Percentiles rank a stretch among this genome's conserved stretches.
Conservation (phyloP, 306 rosid species). For the Sicyos baderoa region DNA sequence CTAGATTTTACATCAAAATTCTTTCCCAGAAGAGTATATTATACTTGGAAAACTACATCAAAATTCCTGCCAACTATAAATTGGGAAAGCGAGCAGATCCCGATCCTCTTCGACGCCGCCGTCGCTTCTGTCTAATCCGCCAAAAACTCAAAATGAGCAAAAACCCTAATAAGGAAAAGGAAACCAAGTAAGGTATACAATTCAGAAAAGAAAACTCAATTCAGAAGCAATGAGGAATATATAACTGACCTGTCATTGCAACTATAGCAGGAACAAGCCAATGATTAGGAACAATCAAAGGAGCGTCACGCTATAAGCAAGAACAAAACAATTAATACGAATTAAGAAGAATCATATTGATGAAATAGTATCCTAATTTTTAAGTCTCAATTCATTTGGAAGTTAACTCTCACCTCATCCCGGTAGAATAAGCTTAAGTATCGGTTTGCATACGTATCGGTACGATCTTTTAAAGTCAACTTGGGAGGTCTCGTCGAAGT, state of each 20-base stretch:
- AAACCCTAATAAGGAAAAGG: constrained; percentile 38
- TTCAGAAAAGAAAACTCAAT: not conserved
- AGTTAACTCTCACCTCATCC: constrained; percentile 58
- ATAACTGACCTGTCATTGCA: constrained; percentile 59
- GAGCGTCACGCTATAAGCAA: constrained; percentile 64
- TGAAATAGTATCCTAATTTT: not conserved
- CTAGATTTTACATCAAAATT: constrained; percentile 17
- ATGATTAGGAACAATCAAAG: constrained; percentile 53
- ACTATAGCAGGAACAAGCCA: constrained; percentile 71
- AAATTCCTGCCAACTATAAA: constrained; percentile 33
- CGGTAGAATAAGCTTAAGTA: constrained; percentile 64
- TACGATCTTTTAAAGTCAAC: constrained; percentile 25
- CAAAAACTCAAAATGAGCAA: constrained; percentile 59
- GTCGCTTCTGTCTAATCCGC: constrained; percentile 80
- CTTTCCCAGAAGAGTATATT: not conserved
- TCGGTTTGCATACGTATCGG: constrained; percentile 43
- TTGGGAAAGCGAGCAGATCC: constrained; percentile 53
- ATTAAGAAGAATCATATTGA: not conserved
- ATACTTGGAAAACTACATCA: not conserved
- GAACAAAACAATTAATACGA: constrained; percentile 2
- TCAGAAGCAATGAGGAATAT: not conserved
- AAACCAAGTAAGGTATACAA: constrained; percentile 1
- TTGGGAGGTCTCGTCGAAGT: constrained; percentile 26
- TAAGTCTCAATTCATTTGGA: not conserved
- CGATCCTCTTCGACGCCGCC: constrained; percentile 64